Evolutionary conservation across 2,329 filamentous ascomycete genomes (phyloP).

Genomic region (Epichloe elymi): DNA sequence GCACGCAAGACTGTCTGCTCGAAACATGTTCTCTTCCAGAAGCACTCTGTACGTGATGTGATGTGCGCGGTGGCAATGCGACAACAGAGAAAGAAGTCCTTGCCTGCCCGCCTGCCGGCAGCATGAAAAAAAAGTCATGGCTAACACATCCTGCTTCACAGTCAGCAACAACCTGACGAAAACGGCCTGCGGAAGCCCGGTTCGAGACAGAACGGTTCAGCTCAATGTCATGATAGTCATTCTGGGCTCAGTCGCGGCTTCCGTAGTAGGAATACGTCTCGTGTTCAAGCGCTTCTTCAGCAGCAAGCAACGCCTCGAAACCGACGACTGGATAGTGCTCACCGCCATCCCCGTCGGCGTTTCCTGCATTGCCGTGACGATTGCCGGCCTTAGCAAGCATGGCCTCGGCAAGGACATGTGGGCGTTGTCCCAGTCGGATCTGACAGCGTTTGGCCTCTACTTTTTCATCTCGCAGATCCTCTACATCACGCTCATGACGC

Average conservation of each 20-base stretch:
- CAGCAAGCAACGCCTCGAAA: slow-evolving; percentile 16
- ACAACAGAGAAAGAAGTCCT: too few species aligned
- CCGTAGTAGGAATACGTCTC: slow-evolving; percentile 25
- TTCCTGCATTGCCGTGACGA: slow-evolving; percentile 16
- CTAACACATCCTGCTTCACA: background rate
- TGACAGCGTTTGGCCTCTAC: slow-evolving; percentile 26
- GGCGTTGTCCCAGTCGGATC: slow-evolving; percentile 24
- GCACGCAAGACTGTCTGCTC: background rate
- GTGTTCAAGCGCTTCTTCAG: slow-evolving; percentile 21
- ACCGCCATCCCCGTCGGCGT: slow-evolving; percentile 15
- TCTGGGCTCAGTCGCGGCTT: slow-evolving; percentile 6
- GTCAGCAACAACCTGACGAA: background rate
- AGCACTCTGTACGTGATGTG: background rate
- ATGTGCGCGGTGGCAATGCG: too few species aligned
- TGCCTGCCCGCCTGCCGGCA: too few species aligned
- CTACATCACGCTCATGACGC: slow-evolving; percentile 28
- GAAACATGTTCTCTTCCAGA: background rate
- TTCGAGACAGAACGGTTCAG: background rate
- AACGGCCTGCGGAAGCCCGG: background rate
- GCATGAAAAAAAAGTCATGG: too few species aligned
- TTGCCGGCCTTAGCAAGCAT: slow-evolving; percentile 16
- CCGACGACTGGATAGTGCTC: slow-evolving; percentile 24
- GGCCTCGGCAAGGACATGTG: slow-evolving; percentile 34
- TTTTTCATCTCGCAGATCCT: slow-evolving; percentile 25
- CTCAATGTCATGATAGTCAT: background rate